These are phyloP conservation scores for Cyclocybe aegerita DNA, from an alignment of 768 basidiomycete species.

Conservation along the genomic window DNA sequence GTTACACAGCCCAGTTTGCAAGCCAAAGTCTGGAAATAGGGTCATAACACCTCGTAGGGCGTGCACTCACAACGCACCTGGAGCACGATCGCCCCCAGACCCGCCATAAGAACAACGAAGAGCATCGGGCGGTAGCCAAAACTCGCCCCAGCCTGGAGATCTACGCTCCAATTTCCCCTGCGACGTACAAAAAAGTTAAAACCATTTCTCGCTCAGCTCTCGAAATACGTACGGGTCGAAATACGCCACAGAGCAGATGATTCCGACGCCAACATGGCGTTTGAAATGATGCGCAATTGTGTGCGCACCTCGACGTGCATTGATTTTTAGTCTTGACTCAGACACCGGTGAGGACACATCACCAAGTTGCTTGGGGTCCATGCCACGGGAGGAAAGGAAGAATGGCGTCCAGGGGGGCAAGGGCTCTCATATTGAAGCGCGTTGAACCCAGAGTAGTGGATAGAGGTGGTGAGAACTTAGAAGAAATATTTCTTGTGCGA, in stretches of 20 bases:
- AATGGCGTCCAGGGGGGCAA: conserved; percentile 10
- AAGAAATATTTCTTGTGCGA: conserved; percentile 32
- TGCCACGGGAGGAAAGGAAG: conserved; percentile 19
- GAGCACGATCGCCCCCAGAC: conserved; percentile 76
- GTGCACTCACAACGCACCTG: conserved; percentile 48
- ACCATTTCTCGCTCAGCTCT: neutral
- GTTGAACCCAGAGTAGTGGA: conserved; percentile 30
- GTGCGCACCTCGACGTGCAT: conserved; percentile 9
- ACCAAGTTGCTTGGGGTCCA: conserved; percentile 12
- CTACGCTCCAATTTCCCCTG: conserved; percentile 79
- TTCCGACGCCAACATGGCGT: conserved; percentile 74
- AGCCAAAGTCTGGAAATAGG: conserved; percentile 51
- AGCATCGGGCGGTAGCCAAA: conserved; percentile 81
- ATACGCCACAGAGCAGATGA: conserved; percentile 85
- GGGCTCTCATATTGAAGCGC: conserved; percentile 29
- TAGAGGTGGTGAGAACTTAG: conserved; percentile 27
- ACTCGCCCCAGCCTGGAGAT: conserved; percentile 75
- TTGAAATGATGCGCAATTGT: conserved; percentile 47
- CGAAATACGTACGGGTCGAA: conserved; percentile 69
- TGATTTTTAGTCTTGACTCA: conserved; percentile 2
- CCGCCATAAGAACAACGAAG: conserved; percentile 81
- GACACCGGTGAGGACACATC: conserved; percentile 7
- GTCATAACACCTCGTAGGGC: neutral
- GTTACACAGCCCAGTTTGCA: conserved; percentile 69
- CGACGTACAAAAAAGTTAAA: neutral